Conservation (phyloP, 2,329 filamentous ascomycete species). For the Camillea tinctor region DNA sequence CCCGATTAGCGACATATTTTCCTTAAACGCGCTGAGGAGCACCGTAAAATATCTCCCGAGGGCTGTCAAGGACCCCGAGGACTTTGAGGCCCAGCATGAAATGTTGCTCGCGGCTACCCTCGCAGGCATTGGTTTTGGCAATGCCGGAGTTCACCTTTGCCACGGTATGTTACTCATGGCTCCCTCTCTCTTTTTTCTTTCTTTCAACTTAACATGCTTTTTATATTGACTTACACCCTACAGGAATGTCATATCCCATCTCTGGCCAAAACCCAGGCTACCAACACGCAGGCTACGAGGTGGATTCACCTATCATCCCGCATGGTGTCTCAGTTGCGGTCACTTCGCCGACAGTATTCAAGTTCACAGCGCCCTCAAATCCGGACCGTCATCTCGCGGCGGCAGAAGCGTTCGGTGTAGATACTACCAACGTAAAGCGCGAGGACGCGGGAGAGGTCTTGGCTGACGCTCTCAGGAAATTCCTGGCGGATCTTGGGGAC, state of each 20-base stretch:
- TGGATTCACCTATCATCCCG: conserved; percentile 78
- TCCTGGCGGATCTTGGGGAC: conserved; percentile 80
- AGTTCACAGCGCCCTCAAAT: conserved; percentile 87
- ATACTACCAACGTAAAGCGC: conserved; percentile 80
- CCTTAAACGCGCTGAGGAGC: conserved; percentile 74
- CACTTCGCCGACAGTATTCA: conserved; percentile 89
- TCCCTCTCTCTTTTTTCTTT: not conserved
- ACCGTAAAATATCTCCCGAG: conserved; percentile 93
- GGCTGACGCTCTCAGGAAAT: conserved; percentile 76
- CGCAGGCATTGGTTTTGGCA: conserved; percentile 94
- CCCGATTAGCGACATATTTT: conserved; percentile 97
- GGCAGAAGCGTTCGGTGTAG: conserved; percentile 87
- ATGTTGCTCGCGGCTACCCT: conserved; percentile 95
- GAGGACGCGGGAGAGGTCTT: conserved; percentile 89
- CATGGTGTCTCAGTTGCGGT: conserved; percentile 96
- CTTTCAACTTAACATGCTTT: not conserved
- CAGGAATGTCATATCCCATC: conserved; percentile 95
- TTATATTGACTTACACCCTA: conserved; percentile 2
- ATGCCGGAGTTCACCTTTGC: conserved; percentile 86
- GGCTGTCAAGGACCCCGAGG: conserved; percentile 82
- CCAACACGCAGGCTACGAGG: conserved; percentile 81
- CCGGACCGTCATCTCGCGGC: conserved; percentile 88
- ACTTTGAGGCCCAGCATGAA: conserved; percentile 87
- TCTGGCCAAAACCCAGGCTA: conserved; percentile 93
- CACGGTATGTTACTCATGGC: conserved; percentile 46